Evolutionary conservation across 371 early-diverging fungal species (phyloP).

Genomic region (Cokeromyces recurvatus): DNA sequence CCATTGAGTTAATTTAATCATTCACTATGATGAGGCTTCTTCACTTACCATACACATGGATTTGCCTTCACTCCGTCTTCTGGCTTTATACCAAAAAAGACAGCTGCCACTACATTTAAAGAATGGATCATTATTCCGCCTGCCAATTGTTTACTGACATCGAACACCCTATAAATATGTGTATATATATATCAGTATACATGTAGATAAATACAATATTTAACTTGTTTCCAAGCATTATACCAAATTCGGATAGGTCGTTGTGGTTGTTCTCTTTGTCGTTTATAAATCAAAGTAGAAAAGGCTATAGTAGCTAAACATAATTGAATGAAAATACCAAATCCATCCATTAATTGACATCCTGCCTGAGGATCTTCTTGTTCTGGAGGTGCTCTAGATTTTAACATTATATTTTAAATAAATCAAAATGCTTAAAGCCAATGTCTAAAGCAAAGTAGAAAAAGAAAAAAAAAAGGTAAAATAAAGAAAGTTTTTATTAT

Average conservation of each 20-base stretch:
- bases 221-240: too few species aligned
- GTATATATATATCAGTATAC: background rate
- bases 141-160: constrained; percentile 63
- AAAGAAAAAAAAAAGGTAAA: constrained; percentile 7
- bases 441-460: constrained; percentile 1
- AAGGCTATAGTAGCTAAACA: constrained; percentile 58
- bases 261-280: constrained; percentile 57
- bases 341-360: constrained; percentile 55
- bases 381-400: constrained; percentile 13
- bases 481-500: background rate
- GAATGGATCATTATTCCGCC: constrained; percentile 63
- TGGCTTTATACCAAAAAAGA: constrained; percentile 46
- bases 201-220: too few species aligned
- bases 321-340: constrained; percentile 62
- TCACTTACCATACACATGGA: constrained; percentile 64
- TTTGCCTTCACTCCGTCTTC: constrained; percentile 48
- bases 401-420: constrained; percentile 2
- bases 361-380: constrained; percentile 32
- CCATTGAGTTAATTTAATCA: too few species aligned
- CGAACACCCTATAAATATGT: constrained; percentile 44
- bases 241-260: constrained; percentile 64
- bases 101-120: constrained; percentile 58
- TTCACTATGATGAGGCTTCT: too few species aligned
- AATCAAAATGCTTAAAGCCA: too few species aligned
- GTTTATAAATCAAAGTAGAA: constrained; percentile 59